Conservation (phyloP, 441 rosid species). For the Erysimum cheiri region DNA sequence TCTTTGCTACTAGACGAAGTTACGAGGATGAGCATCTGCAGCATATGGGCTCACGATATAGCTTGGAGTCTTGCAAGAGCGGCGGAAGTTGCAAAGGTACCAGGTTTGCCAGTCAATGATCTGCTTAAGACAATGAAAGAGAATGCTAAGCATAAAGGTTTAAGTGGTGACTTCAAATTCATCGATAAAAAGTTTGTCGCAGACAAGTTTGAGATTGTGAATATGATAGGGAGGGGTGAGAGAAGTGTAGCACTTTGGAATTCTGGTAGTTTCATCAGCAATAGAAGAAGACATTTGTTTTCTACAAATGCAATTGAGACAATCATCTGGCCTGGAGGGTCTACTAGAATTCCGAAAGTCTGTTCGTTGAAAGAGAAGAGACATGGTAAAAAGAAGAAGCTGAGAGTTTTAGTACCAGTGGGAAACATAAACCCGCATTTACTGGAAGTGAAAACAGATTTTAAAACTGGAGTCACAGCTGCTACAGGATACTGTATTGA, state of each 20-base stretch:
- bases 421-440: constrained; percentile 25
- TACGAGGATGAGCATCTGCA: constrained; percentile 35
- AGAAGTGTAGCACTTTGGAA: constrained; percentile 42
- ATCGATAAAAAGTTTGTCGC: constrained; percentile 24
- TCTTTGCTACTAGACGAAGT: constrained; percentile 12
- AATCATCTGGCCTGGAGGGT: constrained; percentile 47
- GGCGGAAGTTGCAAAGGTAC: constrained; percentile 30
- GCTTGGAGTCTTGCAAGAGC: constrained; percentile 46
- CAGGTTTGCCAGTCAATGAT: not conserved
- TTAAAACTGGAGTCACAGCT: constrained; percentile 13
- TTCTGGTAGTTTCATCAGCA: not conserved
- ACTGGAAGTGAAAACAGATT: constrained; percentile 37
- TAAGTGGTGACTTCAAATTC: constrained; percentile 42
- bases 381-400: constrained; percentile 25
- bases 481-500: constrained; percentile 47
- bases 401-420: constrained; percentile 40
- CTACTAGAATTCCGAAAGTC: constrained; percentile 28
- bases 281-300: constrained; percentile 23
- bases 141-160: constrained; percentile 34
- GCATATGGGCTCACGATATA: constrained; percentile 49
- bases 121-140: constrained; percentile 34
- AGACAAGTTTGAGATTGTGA: constrained; percentile 44
- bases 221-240: constrained; percentile 39
- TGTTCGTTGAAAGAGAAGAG: constrained; percentile 20
- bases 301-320: constrained; percentile 23